Evolutionary conservation across 139 green algal genomes (phyloP), one percentile per base, ranked within the genome.

Genomic region (Coelastrella sp.): DNA sequence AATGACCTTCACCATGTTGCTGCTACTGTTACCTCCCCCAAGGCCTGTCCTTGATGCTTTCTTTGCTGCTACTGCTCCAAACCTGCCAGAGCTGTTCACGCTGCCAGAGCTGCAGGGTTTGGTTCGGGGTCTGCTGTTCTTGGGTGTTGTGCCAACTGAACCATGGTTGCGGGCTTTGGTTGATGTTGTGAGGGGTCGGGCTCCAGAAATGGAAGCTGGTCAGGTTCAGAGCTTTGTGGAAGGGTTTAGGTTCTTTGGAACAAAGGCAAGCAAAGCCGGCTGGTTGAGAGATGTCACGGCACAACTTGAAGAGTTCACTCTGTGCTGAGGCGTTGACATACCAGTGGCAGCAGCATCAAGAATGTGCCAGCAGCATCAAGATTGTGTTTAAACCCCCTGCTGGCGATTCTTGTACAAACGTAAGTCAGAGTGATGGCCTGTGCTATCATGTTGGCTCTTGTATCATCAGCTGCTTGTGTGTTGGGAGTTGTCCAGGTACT

Each of bases 281-380:
- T 83, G 45, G 19, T 15, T 83, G 57, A 66, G 57, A 25, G 76
- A 83, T 74, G 76, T n/a, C 2, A 83, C 76, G 30, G 76, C 76
- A 30, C 76, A 74, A n/a, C 19, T 83, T n/a, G 76, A 83, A 62
- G 76, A 83, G 76, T 83, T 83, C 37, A 83, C 62, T 21, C 30
- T 69, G 62, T 69, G 62, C 23, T 69, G 57, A 66, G 48, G 2
- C 17, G 13, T 11, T 57, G 2, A 15, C 45, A 21, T 53, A 11
- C 11, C 45, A 53, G 8, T 53, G 45, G 11, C 11, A 11, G 11
- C 45, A 53, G 8, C 8, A 53, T 53, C 45, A 53, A 8, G 11
- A 11, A 53, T 53, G 45, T 53, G 45, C 8, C 45, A 53, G 45
- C 45, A 53, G 45, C 45, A 53, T 53, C 45, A 53, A 53, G 45